Base-by-base conservation (phyloP, 225 moss, liverwort and hornwort genomes). In the Ulota crispa region DNA sequence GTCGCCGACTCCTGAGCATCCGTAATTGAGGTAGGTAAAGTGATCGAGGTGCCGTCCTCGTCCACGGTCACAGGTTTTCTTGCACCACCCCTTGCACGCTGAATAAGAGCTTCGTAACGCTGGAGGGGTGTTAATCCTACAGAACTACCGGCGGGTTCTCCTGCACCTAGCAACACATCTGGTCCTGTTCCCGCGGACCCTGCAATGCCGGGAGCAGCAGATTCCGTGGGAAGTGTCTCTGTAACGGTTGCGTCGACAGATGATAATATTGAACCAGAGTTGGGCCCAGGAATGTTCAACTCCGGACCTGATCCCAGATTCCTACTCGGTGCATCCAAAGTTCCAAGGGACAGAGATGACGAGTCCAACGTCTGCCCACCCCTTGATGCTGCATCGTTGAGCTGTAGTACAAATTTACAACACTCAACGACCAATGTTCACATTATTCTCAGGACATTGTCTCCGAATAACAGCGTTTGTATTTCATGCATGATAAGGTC, bases 1-100 rank as follows among this genome's bases (percentile, higher is more conserved):
- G 86, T 43, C 36, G 85, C 88, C 8, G 91, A 87, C 70, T 93
- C 91, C 80, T 93, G 93, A 75, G 85, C 95, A 79, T 74, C 84
- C 52, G 87, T 76, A 28, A 88, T n/a, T 75, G 90, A 85, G 64
- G 78, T 68, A 54, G 89, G 83, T 36, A 92, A 63, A 66, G 90
- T 76, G 28, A 79, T 75, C 56, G 87, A 72, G 70, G 68, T 74
- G 27, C 61, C 82, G 7, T 83, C 83, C 28, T 83, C 76, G 41
- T 81, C 85, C 63, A 68, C 81, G 6, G 32, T 56, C 31, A 86
- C n/a, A 32, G 81, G 79, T 61, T 83, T 83, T 61, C 64, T 81
- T 82, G 83, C 76, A 47, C 72, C 81, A 41, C 71, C 83, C 13
- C 73, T 78, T 32, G 68, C 86, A 81, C 87, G 85, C 62, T 87